Base-by-base conservation (phyloP, 1,284 basidiomycete species). In the Phenoliferia sp. region DNA sequence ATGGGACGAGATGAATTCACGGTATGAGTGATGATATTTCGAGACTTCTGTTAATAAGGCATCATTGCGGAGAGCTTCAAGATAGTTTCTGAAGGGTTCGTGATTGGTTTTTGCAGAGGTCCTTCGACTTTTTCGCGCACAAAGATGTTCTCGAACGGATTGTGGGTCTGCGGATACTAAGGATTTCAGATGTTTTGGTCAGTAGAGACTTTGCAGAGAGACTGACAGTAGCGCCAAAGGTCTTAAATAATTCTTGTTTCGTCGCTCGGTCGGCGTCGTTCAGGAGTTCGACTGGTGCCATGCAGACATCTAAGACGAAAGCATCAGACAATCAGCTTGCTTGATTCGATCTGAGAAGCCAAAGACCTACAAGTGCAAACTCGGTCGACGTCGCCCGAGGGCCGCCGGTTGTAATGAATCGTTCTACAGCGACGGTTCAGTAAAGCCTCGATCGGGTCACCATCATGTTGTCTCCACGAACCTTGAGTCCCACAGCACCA, bases 401-500 rank as follows among this genome's bases (percentile, higher is more conserved):
- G 71, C 3, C 48, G 56, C 28, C 59, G 50, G 54, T 67, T 68
- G 60, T 63, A 59, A 58, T 72, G 71, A 59, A 70, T 70, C 26
- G 61, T 59, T 19, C 61, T 57, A n/a, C 9, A 54, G 29, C 15
- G 10, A 54, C 7, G 50, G 22, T 9, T 54, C 39, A 44, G 39
- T 54, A 9, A 9, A n/a, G 22, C 10, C 50, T 33, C 15, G n/a
- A 66, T 65, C 26, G 9, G 50, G 64, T 64, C n/a, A 55, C 66
- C 59, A 32, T 50, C 22, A 17, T 60, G 65, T 31, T 52, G 56
- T 2, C 64, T 67, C 5, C 61, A 59, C 33, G 58, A 48, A 39
- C 68, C 69, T 32, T 28, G 67, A 69, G 64, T 69, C 67, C 69
- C 69, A 69, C 9, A 72, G 68, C 48, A 67, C 63, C 9, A 67